Evolutionary conservation across 1,284 basidiomycete genomes (phyloP).

Genomic region (Sanghuangporus weigelae): DNA sequence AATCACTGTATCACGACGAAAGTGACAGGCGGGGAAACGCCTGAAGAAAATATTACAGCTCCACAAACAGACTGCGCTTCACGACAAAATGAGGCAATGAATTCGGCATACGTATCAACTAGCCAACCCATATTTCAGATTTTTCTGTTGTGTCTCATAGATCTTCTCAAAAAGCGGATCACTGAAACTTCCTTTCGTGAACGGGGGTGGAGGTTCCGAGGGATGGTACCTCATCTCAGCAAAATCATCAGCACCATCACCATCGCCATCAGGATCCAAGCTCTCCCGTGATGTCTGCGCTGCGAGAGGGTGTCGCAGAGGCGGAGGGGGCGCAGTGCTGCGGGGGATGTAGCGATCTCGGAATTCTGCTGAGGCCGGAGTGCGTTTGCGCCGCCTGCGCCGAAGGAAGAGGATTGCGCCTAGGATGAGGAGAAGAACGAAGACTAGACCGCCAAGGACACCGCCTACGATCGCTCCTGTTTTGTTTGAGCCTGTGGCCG

Average conservation of each 20-base stretch:
- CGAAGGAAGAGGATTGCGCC: constrained; percentile 30
- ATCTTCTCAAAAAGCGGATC: constrained; percentile 14
- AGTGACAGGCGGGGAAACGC: not conserved
- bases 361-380: constrained; percentile 48
- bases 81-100: not conserved
- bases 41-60: not conserved
- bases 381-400: constrained; percentile 32
- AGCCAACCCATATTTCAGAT: constrained; percentile 6
- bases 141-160: not conserved
- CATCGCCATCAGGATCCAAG: not conserved
- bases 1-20: not conserved
- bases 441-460: constrained; percentile 34
- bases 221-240: not conserved
- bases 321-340: not conserved
- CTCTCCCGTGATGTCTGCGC: not conserved
- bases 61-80: not conserved
- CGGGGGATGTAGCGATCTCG: not conserved
- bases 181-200: constrained; percentile 1
- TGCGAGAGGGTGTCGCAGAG: not conserved
- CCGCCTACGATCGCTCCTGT: constrained; percentile 39
- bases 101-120: not conserved
- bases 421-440: constrained; percentile 26
- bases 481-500: constrained; percentile 4
- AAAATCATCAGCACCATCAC: not conserved
- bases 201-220: constrained; percentile 1